Evolutionary conservation across 169 alveolate species (phyloP).

Genomic region (Plasmodium fragile): DNA sequence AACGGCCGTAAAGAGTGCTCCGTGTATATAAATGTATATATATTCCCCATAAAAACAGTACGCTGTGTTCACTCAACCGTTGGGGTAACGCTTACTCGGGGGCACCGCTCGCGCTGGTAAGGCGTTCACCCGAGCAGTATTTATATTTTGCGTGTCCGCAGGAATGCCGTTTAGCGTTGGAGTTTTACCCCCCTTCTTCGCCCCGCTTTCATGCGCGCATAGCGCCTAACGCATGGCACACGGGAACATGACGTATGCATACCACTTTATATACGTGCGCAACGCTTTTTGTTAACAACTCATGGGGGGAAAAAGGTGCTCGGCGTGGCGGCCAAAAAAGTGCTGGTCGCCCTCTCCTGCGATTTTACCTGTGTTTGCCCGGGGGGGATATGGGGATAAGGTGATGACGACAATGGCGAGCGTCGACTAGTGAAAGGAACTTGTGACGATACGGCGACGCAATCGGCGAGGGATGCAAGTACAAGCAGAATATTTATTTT

Average conservation of each 20-base stretch:
- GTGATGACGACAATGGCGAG: neutral
- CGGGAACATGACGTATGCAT: neutral
- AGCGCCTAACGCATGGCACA: neutral
- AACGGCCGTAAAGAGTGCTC: neutral
- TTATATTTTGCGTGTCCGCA: neutral
- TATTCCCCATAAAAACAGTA: neutral
- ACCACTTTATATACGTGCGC: neutral
- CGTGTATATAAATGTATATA: neutral
- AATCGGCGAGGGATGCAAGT: neutral
- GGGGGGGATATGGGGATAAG: neutral
- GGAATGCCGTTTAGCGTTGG: neutral
- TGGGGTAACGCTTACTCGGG: neutral
- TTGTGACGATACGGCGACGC: neutral
- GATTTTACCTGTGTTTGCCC: neutral
- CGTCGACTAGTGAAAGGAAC: neutral
- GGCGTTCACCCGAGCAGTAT: neutral
- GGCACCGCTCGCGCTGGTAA: neutral
- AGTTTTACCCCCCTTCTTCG: neutral
- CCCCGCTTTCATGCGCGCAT: neutral
- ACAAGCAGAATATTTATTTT: neutral
- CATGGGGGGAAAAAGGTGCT: neutral
- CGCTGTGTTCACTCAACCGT: neutral
- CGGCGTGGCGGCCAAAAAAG: neutral
- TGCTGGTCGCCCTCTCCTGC: neutral
- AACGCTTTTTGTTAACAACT: slow-evolving; percentile 3